These are phyloP conservation scores for Candolleomyces eurysporus DNA, from an alignment of 768 basidiomycete species.

Conservation along the genomic window DNA sequence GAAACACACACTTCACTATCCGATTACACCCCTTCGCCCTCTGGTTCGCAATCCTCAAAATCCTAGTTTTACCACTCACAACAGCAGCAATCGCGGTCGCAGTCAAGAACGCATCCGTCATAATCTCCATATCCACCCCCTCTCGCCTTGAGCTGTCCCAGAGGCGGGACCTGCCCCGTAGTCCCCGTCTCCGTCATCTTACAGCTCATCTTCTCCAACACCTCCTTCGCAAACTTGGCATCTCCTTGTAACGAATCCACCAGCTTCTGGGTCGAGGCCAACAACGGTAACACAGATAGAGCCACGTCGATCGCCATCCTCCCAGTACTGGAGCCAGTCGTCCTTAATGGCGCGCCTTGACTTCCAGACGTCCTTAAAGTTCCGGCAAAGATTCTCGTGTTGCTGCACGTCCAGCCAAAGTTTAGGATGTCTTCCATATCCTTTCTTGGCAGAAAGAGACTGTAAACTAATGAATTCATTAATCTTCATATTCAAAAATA, in stretches of 20 bases:
- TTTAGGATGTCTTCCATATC: too few relatives aligned
- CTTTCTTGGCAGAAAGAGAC: too few relatives aligned
- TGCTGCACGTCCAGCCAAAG: too few relatives aligned
- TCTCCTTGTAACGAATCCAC: constrained; percentile 98
- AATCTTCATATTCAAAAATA: too few relatives aligned
- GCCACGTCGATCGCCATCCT: too few relatives aligned
- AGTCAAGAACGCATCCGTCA: constrained; percentile 99
- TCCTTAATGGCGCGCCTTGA: too few relatives aligned
- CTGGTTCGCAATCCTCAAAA: constrained; percentile 96
- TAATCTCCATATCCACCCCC: constrained; percentile 98
- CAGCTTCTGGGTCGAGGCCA: too few relatives aligned
- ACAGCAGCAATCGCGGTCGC: constrained; percentile 92
- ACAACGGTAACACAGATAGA: too few relatives aligned
- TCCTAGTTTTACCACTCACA: constrained; percentile 61
- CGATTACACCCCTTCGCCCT: constrained; percentile 99
- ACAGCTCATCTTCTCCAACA: constrained; percentile 95
- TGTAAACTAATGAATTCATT: too few relatives aligned
- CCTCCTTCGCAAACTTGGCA: constrained; percentile 90
- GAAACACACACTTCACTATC: constrained; percentile 80
- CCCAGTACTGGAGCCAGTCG: constrained; percentile 99
- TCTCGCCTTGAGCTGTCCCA: constrained; percentile 73
- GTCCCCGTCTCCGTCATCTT: constrained; percentile 81
- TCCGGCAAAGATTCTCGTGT: too few relatives aligned
- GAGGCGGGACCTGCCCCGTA: too few relatives aligned
- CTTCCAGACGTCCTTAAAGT: too few relatives aligned